Evolutionary conservation across 2,329 filamentous ascomycete genomes (phyloP).

Genomic region (Colletotrichum sp.): DNA sequence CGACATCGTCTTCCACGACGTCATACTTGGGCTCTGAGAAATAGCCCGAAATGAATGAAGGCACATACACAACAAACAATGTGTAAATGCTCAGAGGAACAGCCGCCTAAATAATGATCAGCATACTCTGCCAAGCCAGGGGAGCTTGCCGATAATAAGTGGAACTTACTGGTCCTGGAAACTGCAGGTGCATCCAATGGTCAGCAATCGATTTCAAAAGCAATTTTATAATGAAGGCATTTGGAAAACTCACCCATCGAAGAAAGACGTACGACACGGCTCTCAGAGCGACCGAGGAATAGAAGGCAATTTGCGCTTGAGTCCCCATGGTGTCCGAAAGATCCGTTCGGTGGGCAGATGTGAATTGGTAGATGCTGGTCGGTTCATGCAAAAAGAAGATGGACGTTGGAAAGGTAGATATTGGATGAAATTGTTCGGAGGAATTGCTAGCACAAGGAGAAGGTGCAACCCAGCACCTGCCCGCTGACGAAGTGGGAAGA

Average conservation of each 20-base stretch:
- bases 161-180: slow-evolving; percentile 33
- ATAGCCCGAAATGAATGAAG: slow-evolving; percentile 66
- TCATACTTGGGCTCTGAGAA: slow-evolving; percentile 61
- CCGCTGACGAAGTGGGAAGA: background rate
- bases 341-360: background rate
- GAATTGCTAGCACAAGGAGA: background rate
- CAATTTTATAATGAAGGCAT: background rate
- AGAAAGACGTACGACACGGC: slow-evolving; percentile 61
- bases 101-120: slow-evolving; percentile 20
- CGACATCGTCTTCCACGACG: slow-evolving; percentile 65
- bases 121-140: background rate
- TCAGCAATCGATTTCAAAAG: background rate
- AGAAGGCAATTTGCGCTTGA: slow-evolving; percentile 36
- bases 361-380: slow-evolving; percentile 24
- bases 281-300: slow-evolving; percentile 56
- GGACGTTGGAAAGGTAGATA: background rate
- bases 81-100: slow-evolving; percentile 49
- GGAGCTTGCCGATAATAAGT: background rate
- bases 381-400: background rate
- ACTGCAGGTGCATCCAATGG: slow-evolving; percentile 14
- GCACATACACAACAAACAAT: slow-evolving; percentile 69
- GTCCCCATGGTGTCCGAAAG: slow-evolving; percentile 28
- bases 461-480: background rate
- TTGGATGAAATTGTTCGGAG: background rate
- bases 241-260: slow-evolving; percentile 56